Base-by-base conservation (phyloP, 257 asterid species). In the Coffea canephora region DNA sequence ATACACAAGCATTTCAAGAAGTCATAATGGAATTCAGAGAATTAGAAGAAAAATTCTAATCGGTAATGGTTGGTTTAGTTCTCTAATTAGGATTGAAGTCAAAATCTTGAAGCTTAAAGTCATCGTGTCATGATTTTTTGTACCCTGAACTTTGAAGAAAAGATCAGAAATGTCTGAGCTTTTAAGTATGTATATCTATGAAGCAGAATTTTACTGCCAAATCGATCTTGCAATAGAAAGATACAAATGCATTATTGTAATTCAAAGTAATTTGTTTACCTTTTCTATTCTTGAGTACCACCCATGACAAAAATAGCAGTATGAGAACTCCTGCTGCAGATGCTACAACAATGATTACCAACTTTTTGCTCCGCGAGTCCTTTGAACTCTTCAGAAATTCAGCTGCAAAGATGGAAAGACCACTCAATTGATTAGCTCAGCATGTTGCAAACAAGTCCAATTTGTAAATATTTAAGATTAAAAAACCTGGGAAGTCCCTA, bases 261-360 rank as follows among this genome's bases (percentile, higher is more conserved):
- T 55, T 55, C n/a, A 15, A 16, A 55, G 62, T 55, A 16, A 55
- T 71, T 72, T 49, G 2, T 54, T 80, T 57, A 85, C 88, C 80
- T 71, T 67, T 82, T 73, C 78, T 76, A 49, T 50, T 55, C 59
- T 73, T 85, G 25, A 72, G 67, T 27, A 76, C 49, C 79, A 79
- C 76, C 69, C 71, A 82, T 31, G 57, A 82, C 36, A 62, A 77
- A 27, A 48, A 68, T 0, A 45, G 65, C 52, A 85, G 34, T 48
- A 78, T 27, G 69, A 82, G 46, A 71, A 82, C 50, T 71, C 83
- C 77, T 66, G 85, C 85, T 66, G 73, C 36, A 16, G 82, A 77
- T 78, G 77, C 74, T 79, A 50, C 64, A 65, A 76, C 25, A 65
- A 48, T 67, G 48, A 41, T 31, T 39, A 34, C 77, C 75, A 11